These are phyloP conservation scores for Phytophthora macrochlamydospora DNA, from an alignment of 352 stramenopile genomes.

Conservation along the genomic window DNA sequence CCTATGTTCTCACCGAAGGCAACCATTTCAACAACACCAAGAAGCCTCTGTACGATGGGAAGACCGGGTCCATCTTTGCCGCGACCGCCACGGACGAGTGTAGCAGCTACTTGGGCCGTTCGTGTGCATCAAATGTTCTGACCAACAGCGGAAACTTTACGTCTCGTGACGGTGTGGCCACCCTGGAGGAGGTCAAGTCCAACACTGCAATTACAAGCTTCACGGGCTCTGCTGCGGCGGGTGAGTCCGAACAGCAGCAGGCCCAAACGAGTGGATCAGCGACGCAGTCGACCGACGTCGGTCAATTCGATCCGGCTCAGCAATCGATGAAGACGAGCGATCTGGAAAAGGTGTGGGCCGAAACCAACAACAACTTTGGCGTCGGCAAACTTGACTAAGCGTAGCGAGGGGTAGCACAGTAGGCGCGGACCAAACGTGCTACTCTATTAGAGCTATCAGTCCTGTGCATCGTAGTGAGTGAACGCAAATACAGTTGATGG, in stretches of 20 bases:
- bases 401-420: neutral
- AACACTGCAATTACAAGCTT: conserved; percentile 13
- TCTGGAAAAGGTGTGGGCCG: conserved; percentile 20
- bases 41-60: conserved; percentile 20
- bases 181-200: conserved; percentile 17
- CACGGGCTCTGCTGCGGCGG: conserved; percentile 3
- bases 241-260: conserved; percentile 8
- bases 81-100: conserved; percentile 15
- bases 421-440: too few relatives aligned
- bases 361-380: conserved; percentile 22
- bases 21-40: conserved; percentile 43
- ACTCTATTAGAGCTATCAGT: too few relatives aligned
- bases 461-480: too few relatives aligned
- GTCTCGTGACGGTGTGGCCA: conserved; percentile 13
- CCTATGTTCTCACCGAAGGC: conserved; percentile 35
- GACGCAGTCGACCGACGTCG: conserved; percentile 2
- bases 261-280: conserved; percentile 1
- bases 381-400: conserved; percentile 22
- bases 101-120: conserved; percentile 18
- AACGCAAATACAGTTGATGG: too few relatives aligned
- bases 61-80: conserved; percentile 13
- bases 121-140: conserved; percentile 30
- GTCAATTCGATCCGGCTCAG: conserved; percentile 18
- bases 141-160: conserved; percentile 33
- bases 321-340: conserved; percentile 19